Conservation (phyloP, 768 basidiomycete genomes). For the Lyophyllum decastes region DNA sequence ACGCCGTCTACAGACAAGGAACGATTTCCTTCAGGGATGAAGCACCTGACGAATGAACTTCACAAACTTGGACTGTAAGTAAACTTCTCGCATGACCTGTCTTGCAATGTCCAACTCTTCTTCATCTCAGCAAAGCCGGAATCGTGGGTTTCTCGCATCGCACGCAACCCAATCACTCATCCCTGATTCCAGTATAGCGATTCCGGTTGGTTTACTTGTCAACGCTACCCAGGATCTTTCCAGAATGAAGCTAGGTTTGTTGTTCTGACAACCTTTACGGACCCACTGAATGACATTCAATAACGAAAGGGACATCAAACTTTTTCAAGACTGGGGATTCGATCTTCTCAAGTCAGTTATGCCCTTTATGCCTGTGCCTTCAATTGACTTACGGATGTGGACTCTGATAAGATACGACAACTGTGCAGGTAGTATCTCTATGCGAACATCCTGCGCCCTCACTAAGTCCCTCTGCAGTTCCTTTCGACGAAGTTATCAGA, state of each 20-base stretch:
- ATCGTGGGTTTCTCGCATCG: constrained; percentile 30
- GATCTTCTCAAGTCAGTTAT: constrained; percentile 61
- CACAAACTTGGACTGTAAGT: constrained; percentile 59
- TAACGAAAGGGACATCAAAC: constrained; percentile 50
- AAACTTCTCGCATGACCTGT: neutral
- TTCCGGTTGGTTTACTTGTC: constrained; percentile 69
- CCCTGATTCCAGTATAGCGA: constrained; percentile 47
- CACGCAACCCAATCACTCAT: neutral
- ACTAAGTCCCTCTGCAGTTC: constrained; percentile 34
- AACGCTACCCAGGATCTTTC: constrained; percentile 65
- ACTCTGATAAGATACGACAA: constrained; percentile 49
- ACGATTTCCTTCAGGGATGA: constrained; percentile 61
- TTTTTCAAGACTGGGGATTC: constrained; percentile 68
- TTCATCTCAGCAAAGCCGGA: constrained; percentile 37
- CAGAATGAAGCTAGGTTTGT: constrained; percentile 43
- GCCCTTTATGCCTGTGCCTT: neutral
- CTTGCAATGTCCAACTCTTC: neutral
- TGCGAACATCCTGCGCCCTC: neutral
- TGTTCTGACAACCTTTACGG: neutral
- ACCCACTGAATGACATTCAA: neutral
- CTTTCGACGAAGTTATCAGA: constrained; percentile 57
- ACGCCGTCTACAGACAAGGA: constrained; percentile 36
- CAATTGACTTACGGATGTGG: neutral
- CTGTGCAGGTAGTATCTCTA: constrained; percentile 41
- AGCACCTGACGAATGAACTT: constrained; percentile 52